Evolutionary conservation across 2,329 filamentous ascomycete species (phyloP), one percentile per base, ranked within the genome.

Genomic region (Aspergillus viridinutans): DNA sequence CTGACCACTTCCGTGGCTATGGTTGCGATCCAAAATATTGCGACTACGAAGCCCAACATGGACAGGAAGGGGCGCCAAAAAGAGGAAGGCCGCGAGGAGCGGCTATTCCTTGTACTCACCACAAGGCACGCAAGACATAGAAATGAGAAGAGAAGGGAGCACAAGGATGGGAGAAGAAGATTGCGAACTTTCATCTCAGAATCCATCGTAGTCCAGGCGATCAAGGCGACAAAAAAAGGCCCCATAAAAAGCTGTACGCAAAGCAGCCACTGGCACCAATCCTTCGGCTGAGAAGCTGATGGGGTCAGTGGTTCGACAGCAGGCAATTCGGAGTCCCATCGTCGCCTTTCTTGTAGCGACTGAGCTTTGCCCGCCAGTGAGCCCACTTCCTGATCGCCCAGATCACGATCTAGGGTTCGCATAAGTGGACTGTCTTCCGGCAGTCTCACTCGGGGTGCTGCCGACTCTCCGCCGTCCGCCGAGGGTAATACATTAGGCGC

Each of bases 1-100:
- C 91, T 92, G 4, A 99, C 94, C 4, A 99, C 94, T 77, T 99
- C 93, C 38, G 91, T 90, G 1, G 94, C 93, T 65, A 99, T 92
- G 1, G 91, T 94, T 42, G 91, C 94, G 65, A 97, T 97, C 94
- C 95, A 99, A 25, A 90, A 89, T 56, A 97, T 94, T 60, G 89
- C 87, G 57, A 97, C 95, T 8, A 89, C 79, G 69, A 99, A 99
- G 6, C 95, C 94, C 38, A 95, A 78, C 67, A 96, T 90, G 69
- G 92, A 96, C 49, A 97, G 81, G 25, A 93, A 69, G 50, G 87
- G 88, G 58, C 92, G 88, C 73, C 90, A 90, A 61, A 82, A 0
- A 90, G 89, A 29, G 87, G 86, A 35, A 81, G 82, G 51, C 45
- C 84, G 79, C 5, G 52, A 50, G 7, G 87, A 81, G 0, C 83